A percentile compares a stretch with the other conserved stretches of the same genome.
phyloP scores from a whole-genome alignment of 2,329 filamentous ascomycete genomes.

The Fusarium redolens region DNA sequence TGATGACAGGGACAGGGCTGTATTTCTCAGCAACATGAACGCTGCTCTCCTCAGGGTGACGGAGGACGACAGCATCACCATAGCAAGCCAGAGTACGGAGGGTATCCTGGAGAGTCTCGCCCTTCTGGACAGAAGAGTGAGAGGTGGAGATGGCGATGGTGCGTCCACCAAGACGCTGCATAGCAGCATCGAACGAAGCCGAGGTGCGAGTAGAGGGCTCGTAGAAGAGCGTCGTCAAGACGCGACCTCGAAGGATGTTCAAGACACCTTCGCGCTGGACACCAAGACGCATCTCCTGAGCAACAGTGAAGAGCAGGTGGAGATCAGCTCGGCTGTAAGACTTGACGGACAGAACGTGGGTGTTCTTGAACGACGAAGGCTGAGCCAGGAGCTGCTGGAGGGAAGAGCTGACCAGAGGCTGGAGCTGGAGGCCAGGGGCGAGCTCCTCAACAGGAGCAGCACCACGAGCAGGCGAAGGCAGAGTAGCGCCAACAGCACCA shows the following conservation, averaged over 20 bases:
- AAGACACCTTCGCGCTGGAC: slow-evolving; percentile 93
- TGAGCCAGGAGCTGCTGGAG: slow-evolving; percentile 79
- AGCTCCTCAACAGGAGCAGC: slow-evolving; percentile 57
- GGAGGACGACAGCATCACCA: slow-evolving; percentile 93
- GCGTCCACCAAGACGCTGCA: slow-evolving; percentile 95
- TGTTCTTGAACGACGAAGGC: slow-evolving; percentile 85
- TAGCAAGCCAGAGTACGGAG: slow-evolving; percentile 95
- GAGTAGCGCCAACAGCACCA: slow-evolving; percentile 21
- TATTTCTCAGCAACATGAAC: slow-evolving; percentile 87
- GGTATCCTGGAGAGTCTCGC: slow-evolving; percentile 92
- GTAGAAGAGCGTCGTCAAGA: slow-evolving; percentile 95
- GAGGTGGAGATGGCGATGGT: slow-evolving; percentile 85
- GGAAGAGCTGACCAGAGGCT: slow-evolving; percentile 66
- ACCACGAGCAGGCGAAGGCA: slow-evolving; percentile 38
- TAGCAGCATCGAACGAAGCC: slow-evolving; percentile 94
- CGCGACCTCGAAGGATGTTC: slow-evolving; percentile 84
- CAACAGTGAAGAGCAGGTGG: slow-evolving; percentile 94
- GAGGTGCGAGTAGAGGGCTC: slow-evolving; percentile 97
- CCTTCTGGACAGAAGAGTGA: slow-evolving; percentile 91
- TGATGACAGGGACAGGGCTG: slow-evolving; percentile 92
- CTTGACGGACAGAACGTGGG: slow-evolving; percentile 91
- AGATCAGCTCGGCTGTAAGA: slow-evolving; percentile 90
- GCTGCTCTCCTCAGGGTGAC: slow-evolving; percentile 86
- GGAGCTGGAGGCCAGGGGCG: slow-evolving; percentile 58
- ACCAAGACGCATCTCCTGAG: slow-evolving; percentile 95